Base-by-base conservation (phyloP, 2,329 filamentous ascomycete genomes). In the Aspergillus candidus region DNA sequence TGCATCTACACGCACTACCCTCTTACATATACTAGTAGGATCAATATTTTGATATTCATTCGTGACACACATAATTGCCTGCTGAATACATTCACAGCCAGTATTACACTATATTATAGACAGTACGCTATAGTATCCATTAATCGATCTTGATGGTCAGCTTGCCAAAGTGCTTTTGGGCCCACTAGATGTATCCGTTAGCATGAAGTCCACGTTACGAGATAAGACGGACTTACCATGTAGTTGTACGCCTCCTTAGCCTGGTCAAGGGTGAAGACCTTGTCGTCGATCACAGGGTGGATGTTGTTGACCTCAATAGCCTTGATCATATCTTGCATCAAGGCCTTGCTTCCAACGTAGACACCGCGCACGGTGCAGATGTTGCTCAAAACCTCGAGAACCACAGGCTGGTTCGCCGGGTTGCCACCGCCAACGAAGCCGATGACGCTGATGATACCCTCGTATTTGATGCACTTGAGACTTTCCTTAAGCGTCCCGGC, bases 281-380 rank as follows among this genome's bases (percentile, higher is more conserved):
- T 78, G 54, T 75, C 65, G 53, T 82, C 79, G 13, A 82, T 70
- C 14, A 82, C 67, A 1, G 79, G 79, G 49, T 78, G 73, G 52
- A 82, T 76, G 48, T 79, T 62, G 46, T 79, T 79, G 12, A 69
- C 72, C 61, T 81, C 78, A 44, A 82, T 77, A 0, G 77, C 75
- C 11, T 64, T 59, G 49, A 76, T 73, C 79, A 82, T 81, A 27
- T 79, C 77, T 55, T 78, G 71, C 61, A 82, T 77, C 57, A 77
- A 71, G 32, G 69, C 63, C 52, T 75, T 70, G 40, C 70, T 75
- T 4, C 79, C 79, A 8, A 81, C 77, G 34, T 79, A 65, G 6
- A 82, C 60, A 43, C 79, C 79, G 5, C 79, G 68, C 4, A 80
- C 74, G 2, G 74, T 81, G 63, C 74, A 78, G 39, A 75, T 63